Evolutionary conservation across 2,329 filamentous ascomycete species (phyloP).

Genomic region (Xylariaceae sp.): DNA sequence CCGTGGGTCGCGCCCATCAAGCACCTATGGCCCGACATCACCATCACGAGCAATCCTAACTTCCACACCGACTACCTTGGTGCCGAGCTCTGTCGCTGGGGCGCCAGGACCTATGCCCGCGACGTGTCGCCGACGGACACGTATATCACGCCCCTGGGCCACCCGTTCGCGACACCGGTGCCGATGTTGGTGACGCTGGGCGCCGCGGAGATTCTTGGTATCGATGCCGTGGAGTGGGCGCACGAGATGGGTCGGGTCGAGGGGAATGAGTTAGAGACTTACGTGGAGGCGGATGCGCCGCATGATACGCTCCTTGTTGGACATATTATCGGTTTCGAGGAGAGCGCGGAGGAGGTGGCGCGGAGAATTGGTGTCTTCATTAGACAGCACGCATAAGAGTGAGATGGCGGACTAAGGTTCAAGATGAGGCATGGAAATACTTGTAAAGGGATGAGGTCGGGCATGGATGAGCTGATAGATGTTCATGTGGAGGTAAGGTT

Average conservation of each 20-base stretch:
- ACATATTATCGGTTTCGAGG: constrained; percentile 49
- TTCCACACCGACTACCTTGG: constrained; percentile 49
- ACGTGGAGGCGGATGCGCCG: constrained; percentile 48
- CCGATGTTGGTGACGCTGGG: constrained; percentile 36
- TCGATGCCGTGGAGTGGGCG: constrained; percentile 64
- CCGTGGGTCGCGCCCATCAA: constrained; percentile 38
- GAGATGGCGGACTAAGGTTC: not conserved
- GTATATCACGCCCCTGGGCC: constrained; percentile 42
- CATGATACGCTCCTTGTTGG: constrained; percentile 56
- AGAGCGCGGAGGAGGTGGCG: constrained; percentile 37
- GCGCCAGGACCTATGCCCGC: constrained; percentile 45
- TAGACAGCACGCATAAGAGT: constrained; percentile 13
- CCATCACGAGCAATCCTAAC: constrained; percentile 29
- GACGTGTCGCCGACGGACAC: constrained; percentile 37
- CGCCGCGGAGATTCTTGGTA: constrained; percentile 41
- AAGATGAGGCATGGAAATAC: no score
- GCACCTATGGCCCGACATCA: constrained; percentile 23
- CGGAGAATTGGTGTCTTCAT: constrained; percentile 36
- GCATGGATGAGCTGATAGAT: no score
- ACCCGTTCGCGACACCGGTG: constrained; percentile 33
- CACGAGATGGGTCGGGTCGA: constrained; percentile 42
- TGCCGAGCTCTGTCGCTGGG: constrained; percentile 50
- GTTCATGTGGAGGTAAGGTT: no score
- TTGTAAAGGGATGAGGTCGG: no score
- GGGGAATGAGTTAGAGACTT: constrained; percentile 43